Evolutionary conservation across 768 basidiomycete genomes (phyloP).

Genomic region (Infundibulicybe gibba): DNA sequence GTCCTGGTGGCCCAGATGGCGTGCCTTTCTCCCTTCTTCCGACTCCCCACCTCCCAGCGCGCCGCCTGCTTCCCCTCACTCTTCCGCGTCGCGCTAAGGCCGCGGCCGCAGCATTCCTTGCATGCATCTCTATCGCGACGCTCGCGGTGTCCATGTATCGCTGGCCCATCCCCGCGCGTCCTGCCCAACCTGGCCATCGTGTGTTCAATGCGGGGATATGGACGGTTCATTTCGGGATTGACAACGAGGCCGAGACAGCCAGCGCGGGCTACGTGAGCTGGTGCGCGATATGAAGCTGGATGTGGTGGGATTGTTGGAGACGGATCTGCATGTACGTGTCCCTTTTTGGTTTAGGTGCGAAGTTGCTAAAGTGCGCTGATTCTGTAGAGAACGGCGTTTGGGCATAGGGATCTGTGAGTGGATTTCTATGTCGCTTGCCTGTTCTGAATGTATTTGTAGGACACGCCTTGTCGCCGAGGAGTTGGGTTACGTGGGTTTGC

Average conservation of each 20-base stretch:
- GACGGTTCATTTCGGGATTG: conserved; percentile 88
- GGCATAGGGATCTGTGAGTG: conserved; percentile 77
- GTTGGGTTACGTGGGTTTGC: conserved; percentile 68
- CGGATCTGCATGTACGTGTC: conserved; percentile 72
- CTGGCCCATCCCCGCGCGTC: conserved; percentile 44
- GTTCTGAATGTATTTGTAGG: conserved; percentile 28
- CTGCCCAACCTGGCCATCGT: conserved; percentile 58
- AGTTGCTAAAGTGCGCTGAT: conserved; percentile 1
- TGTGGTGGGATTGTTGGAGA: conserved; percentile 81
- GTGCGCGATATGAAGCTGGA: conserved; percentile 77
- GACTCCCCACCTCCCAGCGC: too few relatives aligned
- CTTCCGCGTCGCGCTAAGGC: too few relatives aligned
- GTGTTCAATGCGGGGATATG: conserved; percentile 84
- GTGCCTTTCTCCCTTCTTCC: conserved; percentile 40
- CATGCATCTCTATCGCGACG: conserved; percentile 40
- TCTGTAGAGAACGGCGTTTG: conserved; percentile 48
- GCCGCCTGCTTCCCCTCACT: too few relatives aligned
- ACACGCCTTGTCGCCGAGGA: conserved; percentile 77
- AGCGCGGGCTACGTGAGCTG: too few relatives aligned
- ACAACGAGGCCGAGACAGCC: conserved; percentile 67
- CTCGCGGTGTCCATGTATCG: conserved; percentile 51
- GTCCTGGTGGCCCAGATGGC: conserved; percentile 52
- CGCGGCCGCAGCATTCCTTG: conserved; percentile 18
- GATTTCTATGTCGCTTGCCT: neutral
- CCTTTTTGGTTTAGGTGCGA: neutral